These are phyloP conservation scores for Apiotrichum sp. DNA, from an alignment of 1,284 basidiomycete species.

Conservation along the genomic window DNA sequence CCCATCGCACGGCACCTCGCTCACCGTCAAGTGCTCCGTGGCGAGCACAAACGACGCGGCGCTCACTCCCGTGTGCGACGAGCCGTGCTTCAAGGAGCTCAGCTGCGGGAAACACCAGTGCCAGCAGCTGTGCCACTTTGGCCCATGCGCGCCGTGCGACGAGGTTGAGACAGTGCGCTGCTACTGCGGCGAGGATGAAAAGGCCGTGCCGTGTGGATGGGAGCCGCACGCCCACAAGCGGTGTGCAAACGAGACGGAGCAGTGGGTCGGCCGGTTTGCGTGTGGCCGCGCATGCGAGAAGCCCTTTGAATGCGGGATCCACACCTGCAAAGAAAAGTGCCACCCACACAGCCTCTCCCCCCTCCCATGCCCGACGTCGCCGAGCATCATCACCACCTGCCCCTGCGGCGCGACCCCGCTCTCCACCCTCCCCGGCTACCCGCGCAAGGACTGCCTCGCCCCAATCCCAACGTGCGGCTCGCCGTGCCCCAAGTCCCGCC, in stretches of 20 bases:
- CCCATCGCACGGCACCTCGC: constrained; percentile 59
- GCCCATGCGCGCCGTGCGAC: constrained; percentile 60
- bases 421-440: constrained; percentile 35
- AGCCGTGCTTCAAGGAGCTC: constrained; percentile 56
- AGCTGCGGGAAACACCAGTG: constrained; percentile 62
- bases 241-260: constrained; percentile 31
- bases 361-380: constrained; percentile 66
- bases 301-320: constrained; percentile 67
- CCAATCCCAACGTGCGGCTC: constrained; percentile 72
- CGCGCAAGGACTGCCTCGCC: constrained; percentile 61
- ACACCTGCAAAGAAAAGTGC: constrained; percentile 59
- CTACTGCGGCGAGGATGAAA: constrained; percentile 68
- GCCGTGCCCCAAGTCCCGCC: constrained; percentile 60
- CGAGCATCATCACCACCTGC: constrained; percentile 61
- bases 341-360: constrained; percentile 63
- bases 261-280: constrained; percentile 64
- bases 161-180: constrained; percentile 57
- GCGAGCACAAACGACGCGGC: constrained; percentile 46
- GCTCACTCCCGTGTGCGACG: constrained; percentile 59
- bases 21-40: constrained; percentile 60
- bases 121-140: constrained; percentile 60
- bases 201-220: constrained; percentile 61
- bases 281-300: constrained; percentile 63
- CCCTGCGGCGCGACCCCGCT: constrained; percentile 70
- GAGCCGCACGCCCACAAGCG: constrained; percentile 41